phyloP scores from a whole-genome alignment of 129 eudicot genomes.

The Mikania micrantha region DNA sequence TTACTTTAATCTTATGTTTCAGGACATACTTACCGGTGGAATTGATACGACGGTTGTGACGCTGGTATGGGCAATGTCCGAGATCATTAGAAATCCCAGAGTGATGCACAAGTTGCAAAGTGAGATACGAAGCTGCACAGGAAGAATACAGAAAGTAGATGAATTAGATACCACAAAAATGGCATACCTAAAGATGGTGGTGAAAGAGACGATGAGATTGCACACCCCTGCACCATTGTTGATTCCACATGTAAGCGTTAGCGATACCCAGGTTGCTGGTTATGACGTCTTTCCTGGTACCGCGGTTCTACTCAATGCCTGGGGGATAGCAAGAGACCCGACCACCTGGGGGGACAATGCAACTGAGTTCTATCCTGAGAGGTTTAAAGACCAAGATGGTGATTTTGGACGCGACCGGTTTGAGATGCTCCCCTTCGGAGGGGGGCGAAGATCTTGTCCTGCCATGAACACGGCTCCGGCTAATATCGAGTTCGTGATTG shows the following conservation, averaged over 20 bases:
- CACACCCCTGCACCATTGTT: not conserved
- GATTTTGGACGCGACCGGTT: not conserved
- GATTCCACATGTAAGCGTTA: not conserved
- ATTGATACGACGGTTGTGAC: constrained; percentile 27
- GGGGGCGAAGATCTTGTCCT: not conserved
- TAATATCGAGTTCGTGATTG: constrained; percentile 3
- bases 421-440: not conserved
- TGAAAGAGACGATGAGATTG: not conserved
- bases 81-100: constrained; percentile 3
- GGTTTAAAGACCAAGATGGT: not conserved
- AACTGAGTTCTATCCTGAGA: not conserved
- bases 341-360: not conserved
- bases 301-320: not conserved
- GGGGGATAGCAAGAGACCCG: constrained; percentile 16
- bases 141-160: not conserved
- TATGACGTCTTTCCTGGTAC: constrained; percentile 2
- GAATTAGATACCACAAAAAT: constrained; percentile 34
- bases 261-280: not conserved
- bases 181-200: too few species aligned
- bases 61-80: too few species aligned
- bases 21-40: constrained; percentile 32
- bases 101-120: constrained; percentile 17
- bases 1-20: too few species aligned
- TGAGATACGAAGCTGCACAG: constrained; percentile 16
- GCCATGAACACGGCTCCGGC: not conserved